phyloP scores from a whole-genome alignment of 1,139 yeast genomes.

The Kazachstania sp. region DNA sequence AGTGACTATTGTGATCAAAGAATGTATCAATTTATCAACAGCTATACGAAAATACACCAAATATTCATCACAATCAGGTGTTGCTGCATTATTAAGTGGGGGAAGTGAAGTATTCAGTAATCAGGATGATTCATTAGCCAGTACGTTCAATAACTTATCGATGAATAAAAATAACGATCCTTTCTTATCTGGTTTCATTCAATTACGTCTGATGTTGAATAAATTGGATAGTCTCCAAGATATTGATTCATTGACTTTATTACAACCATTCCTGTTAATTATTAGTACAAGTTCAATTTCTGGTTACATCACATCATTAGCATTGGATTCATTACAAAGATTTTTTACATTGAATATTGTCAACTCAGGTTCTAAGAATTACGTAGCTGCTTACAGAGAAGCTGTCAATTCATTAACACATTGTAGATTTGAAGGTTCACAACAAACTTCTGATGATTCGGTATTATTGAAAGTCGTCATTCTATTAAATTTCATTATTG shows the following conservation, averaged over 20 bases:
- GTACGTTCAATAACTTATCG: constrained; percentile 23
- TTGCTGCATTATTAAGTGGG: constrained; percentile 72
- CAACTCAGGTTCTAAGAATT: constrained; percentile 38
- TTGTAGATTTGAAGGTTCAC: constrained; percentile 93
- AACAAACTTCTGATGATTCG: constrained; percentile 87
- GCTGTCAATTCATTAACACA: constrained; percentile 74
- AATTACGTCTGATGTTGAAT: constrained; percentile 61
- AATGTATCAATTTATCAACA: constrained; percentile 77
- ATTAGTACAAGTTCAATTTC: constrained; percentile 79
- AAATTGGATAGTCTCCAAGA: constrained; percentile 46
- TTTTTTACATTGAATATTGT: constrained; percentile 54
- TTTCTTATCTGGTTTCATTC: constrained; percentile 71
- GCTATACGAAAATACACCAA: constrained; percentile 86
- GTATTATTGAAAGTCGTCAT: constrained; percentile 76
- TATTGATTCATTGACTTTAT: constrained; percentile 62
- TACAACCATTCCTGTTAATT: constrained; percentile 83
- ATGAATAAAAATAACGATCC: constrained; percentile 43
- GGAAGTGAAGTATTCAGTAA: constrained; percentile 35
- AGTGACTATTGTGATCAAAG: constrained; percentile 75
- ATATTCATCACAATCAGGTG: constrained; percentile 71
- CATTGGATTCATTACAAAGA: constrained; percentile 68
- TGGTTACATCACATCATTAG: constrained; percentile 76
- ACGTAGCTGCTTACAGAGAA: constrained; percentile 40
- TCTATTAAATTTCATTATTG: constrained; percentile 60
- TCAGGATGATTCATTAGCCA: constrained; percentile 32